These are phyloP conservation scores for Climacium dendroides DNA, from an alignment of 225 moss, liverwort and hornwort genomes.

Conservation along the genomic window DNA sequence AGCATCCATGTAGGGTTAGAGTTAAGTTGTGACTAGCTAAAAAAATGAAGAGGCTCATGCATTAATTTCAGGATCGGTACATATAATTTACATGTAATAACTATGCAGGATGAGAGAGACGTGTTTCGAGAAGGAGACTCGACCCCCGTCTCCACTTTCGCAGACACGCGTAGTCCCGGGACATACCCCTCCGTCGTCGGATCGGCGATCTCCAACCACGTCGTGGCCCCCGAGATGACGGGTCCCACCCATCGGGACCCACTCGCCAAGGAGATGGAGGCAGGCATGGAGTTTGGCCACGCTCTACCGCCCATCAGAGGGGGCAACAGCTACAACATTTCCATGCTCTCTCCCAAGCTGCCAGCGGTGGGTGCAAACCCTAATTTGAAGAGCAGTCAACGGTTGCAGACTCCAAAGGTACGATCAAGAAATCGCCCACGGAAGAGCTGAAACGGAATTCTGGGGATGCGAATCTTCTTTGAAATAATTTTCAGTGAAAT, in stretches of 20 bases:
- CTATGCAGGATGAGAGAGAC: slow-evolving; percentile 67
- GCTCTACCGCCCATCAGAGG: slow-evolving; percentile 75
- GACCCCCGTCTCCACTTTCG: slow-evolving; percentile 61
- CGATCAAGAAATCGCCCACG: too few relatives aligned
- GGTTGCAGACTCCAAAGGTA: slow-evolving; percentile 89
- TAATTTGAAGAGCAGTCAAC: slow-evolving; percentile 45
- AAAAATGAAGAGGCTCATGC: not conserved
- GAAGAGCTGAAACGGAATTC: too few relatives aligned
- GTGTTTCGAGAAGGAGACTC: slow-evolving; percentile 33
- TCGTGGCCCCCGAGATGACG: slow-evolving; percentile 41
- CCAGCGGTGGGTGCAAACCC: not conserved
- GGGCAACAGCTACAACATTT: slow-evolving; percentile 39
- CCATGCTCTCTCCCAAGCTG: slow-evolving; percentile 62
- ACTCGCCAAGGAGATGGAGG: slow-evolving; percentile 17
- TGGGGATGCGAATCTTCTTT: too few relatives aligned
- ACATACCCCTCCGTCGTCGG: slow-evolving; percentile 60
- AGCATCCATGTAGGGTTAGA: not conserved
- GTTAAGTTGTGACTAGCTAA: too few relatives aligned
- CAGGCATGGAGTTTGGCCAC: slow-evolving; percentile 58
- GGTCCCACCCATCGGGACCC: slow-evolving; percentile 41
- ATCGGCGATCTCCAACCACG: slow-evolving; percentile 54
- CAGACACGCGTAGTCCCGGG: slow-evolving; percentile 62
- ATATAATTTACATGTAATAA: not conserved
- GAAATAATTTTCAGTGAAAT: too few relatives aligned
- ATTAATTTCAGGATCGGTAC: not conserved